Evolutionary conservation across 805 yeast species (phyloP).

Genomic region (Ogataea saltuana): DNA sequence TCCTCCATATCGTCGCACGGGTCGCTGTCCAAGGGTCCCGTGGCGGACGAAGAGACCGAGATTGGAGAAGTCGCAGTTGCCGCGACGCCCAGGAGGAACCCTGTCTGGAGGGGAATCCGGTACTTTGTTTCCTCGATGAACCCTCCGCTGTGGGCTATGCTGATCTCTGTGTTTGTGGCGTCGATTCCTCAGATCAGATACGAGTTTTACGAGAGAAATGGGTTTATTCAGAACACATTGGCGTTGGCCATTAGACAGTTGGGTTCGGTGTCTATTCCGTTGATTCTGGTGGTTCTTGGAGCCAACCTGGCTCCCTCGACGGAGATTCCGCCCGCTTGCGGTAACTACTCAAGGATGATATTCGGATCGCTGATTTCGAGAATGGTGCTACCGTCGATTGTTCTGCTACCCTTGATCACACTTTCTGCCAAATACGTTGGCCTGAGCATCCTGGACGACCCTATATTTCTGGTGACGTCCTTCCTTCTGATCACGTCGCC

Average conservation of each 20-base stretch:
- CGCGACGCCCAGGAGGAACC: conserved; percentile 1
- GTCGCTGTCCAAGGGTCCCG: conserved; percentile 15
- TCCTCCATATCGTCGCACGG: conserved; percentile 27
- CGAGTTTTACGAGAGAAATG: conserved; percentile 55
- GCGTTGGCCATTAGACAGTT: conserved; percentile 63
- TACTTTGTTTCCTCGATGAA: conserved; percentile 48
- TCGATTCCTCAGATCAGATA: conserved; percentile 59
- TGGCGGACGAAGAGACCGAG: conserved; percentile 12
- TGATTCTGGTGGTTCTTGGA: conserved; percentile 73
- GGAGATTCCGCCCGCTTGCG: conserved; percentile 67
- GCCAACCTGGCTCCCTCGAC: conserved; percentile 71
- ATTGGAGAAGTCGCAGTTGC: conserved; percentile 4
- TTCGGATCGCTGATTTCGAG: conserved; percentile 71
- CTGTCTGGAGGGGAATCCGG: conserved; percentile 6
- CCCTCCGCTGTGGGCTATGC: conserved; percentile 83
- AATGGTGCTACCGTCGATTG: conserved; percentile 73
- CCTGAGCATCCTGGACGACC: conserved; percentile 74
- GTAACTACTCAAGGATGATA: conserved; percentile 61
- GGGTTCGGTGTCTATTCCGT: conserved; percentile 76
- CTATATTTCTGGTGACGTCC: conserved; percentile 75
- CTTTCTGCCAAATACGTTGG: conserved; percentile 61
- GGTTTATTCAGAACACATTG: conserved; percentile 66
- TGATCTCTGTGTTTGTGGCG: conserved; percentile 66
- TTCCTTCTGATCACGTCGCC: conserved; percentile 76
- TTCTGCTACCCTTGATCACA: conserved; percentile 68